A percentile compares a stretch with the other conserved stretches of the same genome.
phyloP scores from a whole-genome alignment of 768 basidiomycete genomes.

The Leccinum subtestaceum region DNA sequence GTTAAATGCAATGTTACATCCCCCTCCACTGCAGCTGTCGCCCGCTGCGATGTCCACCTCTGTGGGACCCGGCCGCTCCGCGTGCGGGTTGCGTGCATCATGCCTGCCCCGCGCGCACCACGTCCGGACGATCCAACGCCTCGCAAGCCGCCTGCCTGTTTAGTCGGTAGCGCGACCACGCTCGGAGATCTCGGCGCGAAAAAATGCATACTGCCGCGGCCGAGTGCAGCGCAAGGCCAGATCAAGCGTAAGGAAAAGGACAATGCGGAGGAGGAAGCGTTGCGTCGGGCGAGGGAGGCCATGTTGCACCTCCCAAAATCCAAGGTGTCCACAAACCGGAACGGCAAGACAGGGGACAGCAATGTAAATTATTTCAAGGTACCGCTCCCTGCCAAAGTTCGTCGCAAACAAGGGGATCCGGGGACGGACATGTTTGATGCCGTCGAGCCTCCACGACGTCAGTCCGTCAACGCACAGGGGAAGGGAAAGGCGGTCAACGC shows the following conservation, averaged over 20 bases:
- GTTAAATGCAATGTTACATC: constrained; percentile 17
- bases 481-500: constrained; percentile 35
- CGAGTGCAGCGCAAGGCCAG: constrained; percentile 1
- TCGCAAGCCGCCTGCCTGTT: constrained; percentile 53
- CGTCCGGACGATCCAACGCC: constrained; percentile 81
- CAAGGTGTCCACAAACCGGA: constrained; percentile 3
- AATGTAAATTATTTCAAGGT: constrained; percentile 43
- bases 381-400: constrained; percentile 40
- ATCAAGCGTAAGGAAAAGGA: constrained; percentile 18
- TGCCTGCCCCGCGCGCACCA: constrained; percentile 42
- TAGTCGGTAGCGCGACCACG: constrained; percentile 8
- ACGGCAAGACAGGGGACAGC: constrained; percentile 6
- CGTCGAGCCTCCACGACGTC: constrained; percentile 6
- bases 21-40: constrained; percentile 11
- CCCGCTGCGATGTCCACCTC: constrained; percentile 21
- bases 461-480: constrained; percentile 31
- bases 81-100: constrained; percentile 59
- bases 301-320: constrained; percentile 39
- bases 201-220: constrained; percentile 22
- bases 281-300: constrained; percentile 36
- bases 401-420: constrained; percentile 13
- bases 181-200: constrained; percentile 18
- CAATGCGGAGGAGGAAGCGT: constrained; percentile 28
- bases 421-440: constrained; percentile 34
- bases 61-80: constrained; percentile 25